Evolutionary conservation across 2,329 filamentous ascomycete species (phyloP).

Genomic region (Cytospora chrysosperma): DNA sequence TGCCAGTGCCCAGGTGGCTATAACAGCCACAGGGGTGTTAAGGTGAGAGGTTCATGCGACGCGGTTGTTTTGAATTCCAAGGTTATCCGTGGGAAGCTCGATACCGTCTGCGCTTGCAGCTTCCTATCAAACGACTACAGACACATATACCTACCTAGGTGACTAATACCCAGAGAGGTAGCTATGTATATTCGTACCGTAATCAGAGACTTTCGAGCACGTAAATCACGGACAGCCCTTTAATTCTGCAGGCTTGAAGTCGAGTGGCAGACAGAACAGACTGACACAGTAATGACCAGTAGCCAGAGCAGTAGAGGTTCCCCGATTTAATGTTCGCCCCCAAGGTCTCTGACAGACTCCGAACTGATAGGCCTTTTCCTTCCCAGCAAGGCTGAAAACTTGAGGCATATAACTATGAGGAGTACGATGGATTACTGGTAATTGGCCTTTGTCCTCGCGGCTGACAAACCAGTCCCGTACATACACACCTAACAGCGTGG

Average conservation of each 20-base stretch:
- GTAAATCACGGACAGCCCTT: not conserved
- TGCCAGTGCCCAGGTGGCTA: not conserved
- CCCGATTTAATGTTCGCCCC: not conserved
- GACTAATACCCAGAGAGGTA: too few relatives aligned
- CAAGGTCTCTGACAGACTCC: not conserved
- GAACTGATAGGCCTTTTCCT: not conserved
- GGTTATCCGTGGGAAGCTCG: not conserved
- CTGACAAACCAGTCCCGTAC: not conserved
- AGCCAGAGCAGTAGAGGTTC: not conserved
- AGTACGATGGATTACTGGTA: not conserved
- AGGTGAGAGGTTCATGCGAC: slow-evolving; percentile 8
- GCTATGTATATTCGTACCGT: not conserved
- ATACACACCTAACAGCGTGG: not conserved
- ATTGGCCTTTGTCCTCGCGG: not conserved
- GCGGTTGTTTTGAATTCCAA: not conserved
- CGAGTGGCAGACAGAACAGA: not conserved
- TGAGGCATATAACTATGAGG: not conserved
- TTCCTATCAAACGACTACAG: not conserved
- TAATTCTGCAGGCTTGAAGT: not conserved
- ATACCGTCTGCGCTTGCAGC: not conserved
- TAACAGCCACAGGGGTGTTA: slow-evolving; percentile 5
- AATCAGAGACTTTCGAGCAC: not conserved
- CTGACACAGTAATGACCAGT: not conserved
- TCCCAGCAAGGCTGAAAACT: not conserved
- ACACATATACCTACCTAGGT: not conserved